A percentile compares a stretch with the other conserved stretches of the same genome.
These are phyloP conservation scores for Allium cepa DNA, from an alignment of 106 monocot species.

Conservation along the genomic window DNA sequence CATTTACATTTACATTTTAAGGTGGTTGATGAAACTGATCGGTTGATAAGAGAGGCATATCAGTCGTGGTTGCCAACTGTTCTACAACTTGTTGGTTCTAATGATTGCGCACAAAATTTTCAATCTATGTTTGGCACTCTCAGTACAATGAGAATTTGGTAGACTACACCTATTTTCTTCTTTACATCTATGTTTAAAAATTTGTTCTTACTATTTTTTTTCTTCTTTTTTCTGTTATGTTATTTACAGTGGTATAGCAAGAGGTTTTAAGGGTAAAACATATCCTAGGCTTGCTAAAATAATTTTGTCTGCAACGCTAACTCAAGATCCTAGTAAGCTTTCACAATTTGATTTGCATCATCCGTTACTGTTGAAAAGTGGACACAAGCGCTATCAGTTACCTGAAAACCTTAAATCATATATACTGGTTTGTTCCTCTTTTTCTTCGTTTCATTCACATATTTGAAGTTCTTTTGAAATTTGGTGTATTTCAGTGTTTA, in stretches of 20 bases:
- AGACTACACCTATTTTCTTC: not conserved
- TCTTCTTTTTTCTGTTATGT: not conserved
- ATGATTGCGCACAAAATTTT: slow-evolving; percentile 15
- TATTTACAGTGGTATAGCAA: slow-evolving; percentile 48
- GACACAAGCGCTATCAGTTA: slow-evolving; percentile 59
- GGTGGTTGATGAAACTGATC: slow-evolving; percentile 96
- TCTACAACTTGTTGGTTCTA: slow-evolving; percentile 43
- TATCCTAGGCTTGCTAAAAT: slow-evolving; percentile 73
- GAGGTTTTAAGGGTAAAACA: slow-evolving; percentile 62
- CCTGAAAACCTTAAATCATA: slow-evolving; percentile 64
- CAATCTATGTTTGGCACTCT: slow-evolving; percentile 26
- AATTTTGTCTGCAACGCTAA: slow-evolving; percentile 81
- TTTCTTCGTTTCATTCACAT: not conserved
- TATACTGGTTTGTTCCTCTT: slow-evolving; percentile 38
- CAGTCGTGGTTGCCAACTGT: slow-evolving; percentile 91
- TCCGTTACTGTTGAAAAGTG: slow-evolving; percentile 73
- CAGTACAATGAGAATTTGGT: slow-evolving; percentile 76
- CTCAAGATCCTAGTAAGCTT: slow-evolving; percentile 96
- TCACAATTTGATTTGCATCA: slow-evolving; percentile 86
- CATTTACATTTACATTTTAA: slow-evolving; percentile 14
- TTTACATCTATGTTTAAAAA: not conserved
- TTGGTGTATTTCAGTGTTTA: not conserved
- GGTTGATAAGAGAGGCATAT: slow-evolving; percentile 87
- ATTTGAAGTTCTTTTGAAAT: not conserved
- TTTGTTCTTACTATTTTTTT: not conserved